Percentiles rank a stretch among this genome's conserved stretches.
These are phyloP conservation scores for Ceratocystis cubensis DNA, from an alignment of 2,329 filamentous ascomycete genomes.

Conservation along the genomic window DNA sequence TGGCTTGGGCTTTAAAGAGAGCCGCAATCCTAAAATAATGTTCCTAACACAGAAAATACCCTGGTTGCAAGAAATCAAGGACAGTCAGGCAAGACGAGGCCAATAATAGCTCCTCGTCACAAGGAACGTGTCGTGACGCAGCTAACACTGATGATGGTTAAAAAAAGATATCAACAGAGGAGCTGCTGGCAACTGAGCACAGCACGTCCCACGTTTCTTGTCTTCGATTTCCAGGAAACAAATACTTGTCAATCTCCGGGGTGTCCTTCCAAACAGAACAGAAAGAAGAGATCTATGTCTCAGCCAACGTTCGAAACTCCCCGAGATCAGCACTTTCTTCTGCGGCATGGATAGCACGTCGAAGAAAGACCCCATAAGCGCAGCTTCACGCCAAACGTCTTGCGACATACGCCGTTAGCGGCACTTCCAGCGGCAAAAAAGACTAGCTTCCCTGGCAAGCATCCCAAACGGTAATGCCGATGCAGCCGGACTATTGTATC, in stretches of 20 bases:
- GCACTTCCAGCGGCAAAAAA: no score
- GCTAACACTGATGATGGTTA: not conserved
- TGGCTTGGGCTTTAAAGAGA: not conserved
- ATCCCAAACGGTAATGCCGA: not conserved
- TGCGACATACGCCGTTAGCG: not conserved
- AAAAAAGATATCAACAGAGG: not conserved
- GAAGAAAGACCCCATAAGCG: not conserved
- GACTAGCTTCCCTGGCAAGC: no score
- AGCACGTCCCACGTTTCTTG: not conserved
- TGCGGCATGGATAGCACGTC: not conserved
- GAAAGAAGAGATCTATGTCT: not conserved
- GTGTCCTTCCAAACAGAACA: not conserved
- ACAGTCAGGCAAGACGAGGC: not conserved
- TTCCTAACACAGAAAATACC: not conserved
- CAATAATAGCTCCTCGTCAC: not conserved
- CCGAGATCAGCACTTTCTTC: not conserved
- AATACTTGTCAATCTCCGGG: not conserved
- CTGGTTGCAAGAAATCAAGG: no score
- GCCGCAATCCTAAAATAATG: not conserved
- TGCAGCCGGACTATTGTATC: not conserved
- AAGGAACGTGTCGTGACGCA: not conserved
- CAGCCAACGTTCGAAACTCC: not conserved
- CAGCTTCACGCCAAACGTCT: not conserved
- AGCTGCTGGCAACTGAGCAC: not conserved
- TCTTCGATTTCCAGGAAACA: not conserved